Percentiles rank a stretch among this genome's conserved stretches.
Conservation (phyloP, 306 rosid genomes). For the Cucurbita maxima region DNA sequence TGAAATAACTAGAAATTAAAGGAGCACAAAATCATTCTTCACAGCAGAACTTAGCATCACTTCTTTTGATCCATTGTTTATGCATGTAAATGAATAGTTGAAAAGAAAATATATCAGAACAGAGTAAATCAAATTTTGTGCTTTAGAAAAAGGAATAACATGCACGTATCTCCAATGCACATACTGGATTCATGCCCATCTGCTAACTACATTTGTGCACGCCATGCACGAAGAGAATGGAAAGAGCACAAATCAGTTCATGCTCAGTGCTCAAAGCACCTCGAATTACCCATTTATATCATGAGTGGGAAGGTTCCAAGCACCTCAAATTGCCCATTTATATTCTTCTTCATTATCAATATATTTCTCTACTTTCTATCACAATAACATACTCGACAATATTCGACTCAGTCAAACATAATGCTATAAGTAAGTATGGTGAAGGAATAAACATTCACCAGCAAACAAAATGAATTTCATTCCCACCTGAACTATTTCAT, state of each 20-base stretch:
- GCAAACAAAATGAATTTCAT: not conserved
- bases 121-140: too few relatives aligned
- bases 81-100: too few relatives aligned
- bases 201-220: too few relatives aligned
- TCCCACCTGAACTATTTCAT: constrained; percentile 70
- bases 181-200: too few relatives aligned
- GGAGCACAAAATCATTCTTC: not conserved
- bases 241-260: too few relatives aligned
- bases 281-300: too few relatives aligned
- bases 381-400: not conserved
- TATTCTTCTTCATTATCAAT: not conserved
- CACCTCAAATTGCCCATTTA: not conserved
- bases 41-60: not conserved
- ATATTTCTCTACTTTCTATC: not conserved
- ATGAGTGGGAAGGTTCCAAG: not conserved
- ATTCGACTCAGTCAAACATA: not conserved
- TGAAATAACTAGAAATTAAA: constrained; percentile 3
- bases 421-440: not conserved
- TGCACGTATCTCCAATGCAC: too few relatives aligned
- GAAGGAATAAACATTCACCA: not conserved
- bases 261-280: too few relatives aligned
- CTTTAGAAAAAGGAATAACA: too few relatives aligned
- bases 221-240: too few relatives aligned
- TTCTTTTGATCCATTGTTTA: too few relatives aligned
- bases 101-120: too few relatives aligned